A percentile compares a stretch with the other conserved stretches of the same genome.
phyloP scores from a whole-genome alignment of 2,329 filamentous ascomycete genomes.

The Beauveria varroae region DNA sequence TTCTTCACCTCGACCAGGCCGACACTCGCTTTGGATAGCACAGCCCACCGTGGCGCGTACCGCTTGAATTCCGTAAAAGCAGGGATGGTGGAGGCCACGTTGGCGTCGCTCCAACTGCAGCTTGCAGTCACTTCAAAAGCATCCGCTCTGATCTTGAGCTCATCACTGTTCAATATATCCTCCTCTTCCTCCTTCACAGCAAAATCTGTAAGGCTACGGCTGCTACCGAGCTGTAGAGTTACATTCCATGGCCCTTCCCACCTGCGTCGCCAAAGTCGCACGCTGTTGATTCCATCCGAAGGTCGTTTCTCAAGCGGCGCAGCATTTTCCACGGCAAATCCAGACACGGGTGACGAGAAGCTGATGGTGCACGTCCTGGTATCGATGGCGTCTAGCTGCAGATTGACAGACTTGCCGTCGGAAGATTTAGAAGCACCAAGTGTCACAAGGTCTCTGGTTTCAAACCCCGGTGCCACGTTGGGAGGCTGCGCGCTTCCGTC shows the following conservation, averaged over 20 bases:
- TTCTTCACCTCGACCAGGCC: conserved; percentile 78
- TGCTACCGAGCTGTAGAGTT: conserved; percentile 20
- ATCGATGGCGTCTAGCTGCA: conserved; percentile 64
- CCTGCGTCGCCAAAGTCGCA: conserved; percentile 75
- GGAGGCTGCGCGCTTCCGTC: conserved; percentile 54
- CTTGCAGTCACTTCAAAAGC: conserved; percentile 56
- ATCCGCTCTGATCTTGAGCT: conserved; percentile 13
- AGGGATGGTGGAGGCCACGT: conserved; percentile 63
- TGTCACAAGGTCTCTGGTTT: conserved; percentile 51
- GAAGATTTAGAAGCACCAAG: conserved; percentile 35
- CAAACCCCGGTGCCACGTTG: conserved; percentile 45
- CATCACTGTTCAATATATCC: neutral
- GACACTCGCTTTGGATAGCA: conserved; percentile 65
- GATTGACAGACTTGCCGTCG: conserved; percentile 43
- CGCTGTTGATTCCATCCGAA: conserved; percentile 54
- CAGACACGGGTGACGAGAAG: conserved; percentile 60
- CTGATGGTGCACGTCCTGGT: conserved; percentile 71
- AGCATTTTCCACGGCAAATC: conserved; percentile 56
- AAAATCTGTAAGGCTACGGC: neutral
- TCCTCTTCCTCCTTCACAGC: neutral
- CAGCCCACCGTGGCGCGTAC: conserved; percentile 74
- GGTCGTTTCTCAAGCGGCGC: conserved; percentile 53
- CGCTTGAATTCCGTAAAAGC: conserved; percentile 72
- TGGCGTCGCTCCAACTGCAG: conserved; percentile 86
- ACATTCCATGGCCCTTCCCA: conserved; percentile 74